Evolutionary conservation across 2,329 filamentous ascomycete genomes (phyloP), one percentile per base, ranked within the genome.

Genomic region (Orbilia brochopaga): DNA sequence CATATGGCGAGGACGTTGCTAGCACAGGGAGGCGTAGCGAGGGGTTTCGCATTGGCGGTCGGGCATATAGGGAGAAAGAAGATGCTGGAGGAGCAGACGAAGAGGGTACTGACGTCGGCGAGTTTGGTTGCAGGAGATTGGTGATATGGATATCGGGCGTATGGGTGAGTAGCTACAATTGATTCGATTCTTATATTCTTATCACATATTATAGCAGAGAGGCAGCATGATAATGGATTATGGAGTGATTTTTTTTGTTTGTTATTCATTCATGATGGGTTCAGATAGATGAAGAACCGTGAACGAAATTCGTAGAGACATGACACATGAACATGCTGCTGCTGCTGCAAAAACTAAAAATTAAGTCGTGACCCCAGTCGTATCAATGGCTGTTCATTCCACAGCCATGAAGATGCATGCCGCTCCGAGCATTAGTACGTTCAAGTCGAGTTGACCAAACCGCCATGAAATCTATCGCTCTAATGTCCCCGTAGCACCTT

Each of bases 121-220:
- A 72, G 67, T 17, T 37, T 72, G 27, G 67, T 72, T 27, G 67
- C 67, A 1, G 67, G 67, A 15, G 67, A 72, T 58, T 66, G 62
- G 62, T 72, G 53, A 27, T n/a, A 23, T 24, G 13, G 17, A 24
- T 11, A 53, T 13, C 8, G 42, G 17, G 23, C 11, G 13, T 17
- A 21, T 7, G 11, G n/a, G n/a, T n/a, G n/a, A n/a, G n/a, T n/a
- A n/a, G n/a, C n/a, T n/a, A n/a, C n/a, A n/a, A n/a, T n/a, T n/a
- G n/a, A n/a, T n/a, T n/a, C n/a, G n/a, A n/a, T n/a, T n/a, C n/a
- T n/a, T n/a, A 60, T 51, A 2, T 35, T 6, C 11, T 19, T 17
- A n/a, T 1, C 13, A 58, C 8, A 46, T 4, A 27, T 11, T 42
- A 17, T 13, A 42, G 15, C 15, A 13, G 37, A 15, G 2, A 17